phyloP scores from a whole-genome alignment of 306 rosid genomes.

The Pachyrhizus erosus region DNA sequence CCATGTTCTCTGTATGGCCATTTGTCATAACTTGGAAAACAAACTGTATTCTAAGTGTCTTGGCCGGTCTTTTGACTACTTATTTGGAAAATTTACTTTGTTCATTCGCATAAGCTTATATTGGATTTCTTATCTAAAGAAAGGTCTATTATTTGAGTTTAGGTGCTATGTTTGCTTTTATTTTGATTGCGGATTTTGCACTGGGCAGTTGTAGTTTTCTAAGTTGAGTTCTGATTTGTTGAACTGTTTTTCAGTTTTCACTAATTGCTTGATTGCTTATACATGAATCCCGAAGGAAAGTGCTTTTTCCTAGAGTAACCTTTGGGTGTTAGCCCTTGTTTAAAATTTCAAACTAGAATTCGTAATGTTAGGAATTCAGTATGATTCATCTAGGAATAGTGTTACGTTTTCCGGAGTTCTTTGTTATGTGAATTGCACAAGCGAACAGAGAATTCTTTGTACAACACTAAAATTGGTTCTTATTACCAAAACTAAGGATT shows the following conservation, averaged over 20 bases:
- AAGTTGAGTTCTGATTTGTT: slow-evolving; percentile 12
- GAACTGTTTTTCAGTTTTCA: not conserved
- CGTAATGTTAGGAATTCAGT: not conserved
- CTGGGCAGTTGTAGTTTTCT: not conserved
- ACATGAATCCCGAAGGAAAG: not conserved
- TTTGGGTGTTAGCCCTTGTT: not conserved
- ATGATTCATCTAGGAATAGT: not conserved
- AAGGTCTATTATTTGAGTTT: slow-evolving; percentile 29
- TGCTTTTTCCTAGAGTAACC: not conserved
- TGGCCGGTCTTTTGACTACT: slow-evolving; percentile 55
- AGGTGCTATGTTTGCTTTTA: slow-evolving; percentile 32
- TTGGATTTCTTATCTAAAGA: not conserved
- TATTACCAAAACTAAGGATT: too few species aligned
- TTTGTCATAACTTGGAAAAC: slow-evolving; percentile 55
- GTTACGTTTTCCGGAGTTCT: too few species aligned
- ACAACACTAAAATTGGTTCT: too few species aligned
- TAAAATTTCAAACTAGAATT: not conserved
- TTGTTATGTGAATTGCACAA: not conserved
- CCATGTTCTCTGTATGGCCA: slow-evolving; percentile 48
- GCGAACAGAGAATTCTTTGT: not conserved
- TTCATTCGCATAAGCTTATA: slow-evolving; percentile 43
- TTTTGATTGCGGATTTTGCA: slow-evolving; percentile 31
- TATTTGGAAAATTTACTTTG: slow-evolving; percentile 50
- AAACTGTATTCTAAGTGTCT: slow-evolving; percentile 64
- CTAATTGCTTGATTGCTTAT: not conserved